Evolutionary conservation across 208 protist species (phyloP).

Genomic region (Endotrypanum monterogeii): DNA sequence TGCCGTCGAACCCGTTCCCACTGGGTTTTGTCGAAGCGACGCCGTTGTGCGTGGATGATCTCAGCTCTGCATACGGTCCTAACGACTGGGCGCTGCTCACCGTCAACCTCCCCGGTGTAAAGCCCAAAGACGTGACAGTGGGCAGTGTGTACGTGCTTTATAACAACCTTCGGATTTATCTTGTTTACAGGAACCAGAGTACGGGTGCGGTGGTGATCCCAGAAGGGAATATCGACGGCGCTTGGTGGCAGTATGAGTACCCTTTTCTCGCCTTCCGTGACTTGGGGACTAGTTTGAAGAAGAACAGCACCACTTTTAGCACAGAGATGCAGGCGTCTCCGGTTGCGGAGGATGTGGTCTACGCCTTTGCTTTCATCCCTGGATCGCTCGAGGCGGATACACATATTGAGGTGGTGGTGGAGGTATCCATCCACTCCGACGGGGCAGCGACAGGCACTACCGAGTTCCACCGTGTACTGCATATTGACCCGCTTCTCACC

Average conservation of each 20-base stretch:
- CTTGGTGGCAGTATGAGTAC: slow-evolving; percentile 74
- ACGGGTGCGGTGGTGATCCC: slow-evolving; percentile 44
- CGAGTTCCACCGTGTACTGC: slow-evolving; percentile 63
- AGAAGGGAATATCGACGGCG: slow-evolving; percentile 11
- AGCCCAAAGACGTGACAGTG: slow-evolving; percentile 45
- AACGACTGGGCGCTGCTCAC: slow-evolving; percentile 81
- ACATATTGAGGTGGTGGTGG: slow-evolving; percentile 66
- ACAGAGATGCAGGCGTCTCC: slow-evolving; percentile 24
- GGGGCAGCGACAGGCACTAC: slow-evolving; percentile 28
- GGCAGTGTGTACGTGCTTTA: slow-evolving; percentile 47
- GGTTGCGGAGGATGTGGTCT: slow-evolving; percentile 36
- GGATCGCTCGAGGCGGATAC: slow-evolving; percentile 51
- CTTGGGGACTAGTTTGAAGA: slow-evolving; percentile 37
- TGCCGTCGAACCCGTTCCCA: slow-evolving; percentile 58
- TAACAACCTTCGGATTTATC: slow-evolving; percentile 52
- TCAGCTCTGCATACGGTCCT: slow-evolving; percentile 78
- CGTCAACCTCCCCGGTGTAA: slow-evolving; percentile 50
- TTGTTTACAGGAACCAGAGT: slow-evolving; percentile 61
- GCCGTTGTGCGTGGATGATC: slow-evolving; percentile 67
- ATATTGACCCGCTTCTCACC: slow-evolving; percentile 75
- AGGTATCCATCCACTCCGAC: slow-evolving; percentile 41
- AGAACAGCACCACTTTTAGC: slow-evolving; percentile 52
- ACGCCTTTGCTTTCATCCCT: slow-evolving; percentile 80
- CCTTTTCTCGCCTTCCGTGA: slow-evolving; percentile 82
- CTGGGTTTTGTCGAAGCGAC: slow-evolving; percentile 35